Evolutionary conservation across 2,329 filamentous ascomycete species (phyloP), one percentile per base, ranked within the genome.

Genomic region (Aspergillus arachidicola): DNA sequence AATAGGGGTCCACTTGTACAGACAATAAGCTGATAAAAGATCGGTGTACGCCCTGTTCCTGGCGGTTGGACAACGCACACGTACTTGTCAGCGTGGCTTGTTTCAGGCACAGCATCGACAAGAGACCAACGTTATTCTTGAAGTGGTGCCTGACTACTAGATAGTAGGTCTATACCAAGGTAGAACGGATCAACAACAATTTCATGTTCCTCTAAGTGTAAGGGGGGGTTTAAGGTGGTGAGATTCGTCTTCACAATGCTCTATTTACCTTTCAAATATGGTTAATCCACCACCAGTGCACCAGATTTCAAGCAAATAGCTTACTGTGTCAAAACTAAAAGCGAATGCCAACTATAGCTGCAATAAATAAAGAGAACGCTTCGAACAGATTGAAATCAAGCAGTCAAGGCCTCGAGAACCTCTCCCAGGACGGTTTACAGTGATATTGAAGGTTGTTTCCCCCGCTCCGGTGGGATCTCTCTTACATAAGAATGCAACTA

Each of bases 291-390:
- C 43, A 16, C 38, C 28, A n/a, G 38, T 7, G 36, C n/a, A 57
- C 43, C 26, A 32, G 32, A 28, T 41, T 28, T 21, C 51, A 55
- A 38, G 50, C 30, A 14, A 14, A 41, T 21, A 38, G 51, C n/a
- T n/a, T 36, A 55, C 51, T 55, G 30, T 55, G 38, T 36, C 51
- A 55, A 41, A 55, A 32, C 51, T 36, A 54, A 55, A 51, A 36
- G 45, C 14, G n/a, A 58, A 58, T 58, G 56, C 56, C 56, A 58
- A 58, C 28, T 28, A 46, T 46, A 26, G 36, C 41, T 58, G 56
- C 51, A 55, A 38, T 55, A 55, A n/a, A 60, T 3, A 60, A 56
- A 36, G 23, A 60, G n/a, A 56, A 60, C 59, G 59, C 59, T 60
- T 43, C 46, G 57, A 51, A 59, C 23, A 59, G 23, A 53, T 14